Base-by-base conservation (phyloP, 2,329 filamentous ascomycete species). In the Epicoccum nigrum region DNA sequence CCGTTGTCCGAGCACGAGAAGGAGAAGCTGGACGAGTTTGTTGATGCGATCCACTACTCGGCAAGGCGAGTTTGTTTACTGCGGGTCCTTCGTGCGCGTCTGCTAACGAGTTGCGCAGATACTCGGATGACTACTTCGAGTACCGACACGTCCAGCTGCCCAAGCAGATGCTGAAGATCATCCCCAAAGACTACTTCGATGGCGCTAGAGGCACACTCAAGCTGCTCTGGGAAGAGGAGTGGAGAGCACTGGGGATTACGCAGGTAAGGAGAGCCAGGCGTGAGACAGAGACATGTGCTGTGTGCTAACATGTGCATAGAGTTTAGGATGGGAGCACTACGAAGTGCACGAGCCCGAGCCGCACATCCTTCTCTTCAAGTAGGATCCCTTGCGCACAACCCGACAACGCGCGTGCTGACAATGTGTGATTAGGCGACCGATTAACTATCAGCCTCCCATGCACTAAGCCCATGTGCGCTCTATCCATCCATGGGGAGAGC, bases 361-460 rank as follows among this genome's bases (percentile, higher is more conserved):
- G 60, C 94, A 99, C 75, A 99, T 99, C 69, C 83, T 99, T 47
- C 84, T 99, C 25, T 99, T 99, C 84, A 99, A 99, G 93, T 97
- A 79, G 75, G 89, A 81, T 21, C 16, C 16, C 16, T 20, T 16
- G 17, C 21, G 7, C 5, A 20, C 4, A 13, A 41, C 4, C 16
- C 7, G 9, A 27, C 25, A 23, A 11, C 28, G 19, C 11, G 9
- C 2, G 17, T 17, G 17, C 28, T 44, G 25, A 28, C 48, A 40
- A n/a, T 4, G 60, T 61, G 58, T 60, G 16, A 39, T 38, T 59
- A 94, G 90, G 79, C 87, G 90, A 63, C 89, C 89, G 46, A 86
- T 94, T 68, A 92, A 93, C 77, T 94, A 90, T 75, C 88, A 92
- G 72, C 84, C 89, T 55, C 88, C 88, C 13, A 70, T 69, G 65